Base-by-base conservation (phyloP, 352 stramenopile species). In the Phytophthora pluvialis region DNA sequence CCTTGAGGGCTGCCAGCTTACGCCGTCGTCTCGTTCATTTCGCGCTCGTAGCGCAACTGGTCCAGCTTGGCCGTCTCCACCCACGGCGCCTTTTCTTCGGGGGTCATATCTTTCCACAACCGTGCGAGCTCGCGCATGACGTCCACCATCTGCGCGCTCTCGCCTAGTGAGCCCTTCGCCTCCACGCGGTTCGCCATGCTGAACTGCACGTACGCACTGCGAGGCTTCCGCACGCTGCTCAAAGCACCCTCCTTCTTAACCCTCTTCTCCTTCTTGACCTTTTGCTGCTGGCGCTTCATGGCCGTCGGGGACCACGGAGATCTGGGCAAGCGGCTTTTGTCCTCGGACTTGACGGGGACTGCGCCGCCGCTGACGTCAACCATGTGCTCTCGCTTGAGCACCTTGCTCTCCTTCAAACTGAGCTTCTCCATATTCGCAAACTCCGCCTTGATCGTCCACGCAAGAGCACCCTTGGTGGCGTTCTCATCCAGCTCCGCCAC, bases 161-260 rank as follows among this genome's bases (percentile, higher is more conserved):
- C 48, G 3, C 67, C 64, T 32, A 93, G 68, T 21, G 55, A 55
- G 26, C 69, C 50, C 45, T 81, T 81, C 45, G 88, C 82, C 29
- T 85, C 74, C n/a, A 86, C 54, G 42, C 80, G 78, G 50, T 71
- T 87, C 42, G 80, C 74, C 38, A 91, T 70, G 40, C 80, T 89
- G 54, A 88, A 93, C 28, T 91, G 61, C 28, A 93, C 82, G 58
- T 91, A 91, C 18, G 81, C 78, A 45, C 71, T 90, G 25, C 81
- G 80, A 36, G 83, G 80, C 33, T 82, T 81, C 16, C 75, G 72
- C 49, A 84, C 67, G 25, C 60, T 47, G 32, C 29, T 65, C 44
- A 77, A n/a, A 6, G 29, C 28, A 29, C 55, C 67, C 46, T 80
- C 68, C 44, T 50, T 70, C 49, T 78, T 83, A 13, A 59, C 10